Percentiles rank a stretch among this genome's conserved stretches.
Evolutionary conservation across 768 basidiomycete species (phyloP).

Genomic region (Rickenella mellea): DNA sequence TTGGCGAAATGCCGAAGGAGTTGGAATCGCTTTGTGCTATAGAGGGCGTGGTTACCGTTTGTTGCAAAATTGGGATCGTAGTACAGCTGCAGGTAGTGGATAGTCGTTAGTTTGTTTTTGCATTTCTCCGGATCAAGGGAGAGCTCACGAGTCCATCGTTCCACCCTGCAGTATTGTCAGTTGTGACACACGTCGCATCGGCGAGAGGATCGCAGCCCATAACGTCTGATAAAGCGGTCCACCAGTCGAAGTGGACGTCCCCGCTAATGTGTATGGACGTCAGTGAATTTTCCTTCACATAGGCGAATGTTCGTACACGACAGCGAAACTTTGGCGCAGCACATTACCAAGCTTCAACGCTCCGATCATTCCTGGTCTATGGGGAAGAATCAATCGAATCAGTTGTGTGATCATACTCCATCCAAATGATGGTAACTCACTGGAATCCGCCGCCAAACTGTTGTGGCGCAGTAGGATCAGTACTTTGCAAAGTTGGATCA

Average conservation of each 20-base stretch:
- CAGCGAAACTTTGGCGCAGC: slow-evolving; percentile 12
- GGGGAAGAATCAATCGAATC: too few species aligned
- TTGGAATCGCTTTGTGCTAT: slow-evolving; percentile 14
- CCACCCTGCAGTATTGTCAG: slow-evolving; percentile 31
- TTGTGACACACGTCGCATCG: slow-evolving; percentile 24
- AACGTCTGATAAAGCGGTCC: slow-evolving; percentile 15
- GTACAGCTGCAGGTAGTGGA: slow-evolving; percentile 27
- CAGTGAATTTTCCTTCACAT: not conserved
- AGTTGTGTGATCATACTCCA: not conserved
- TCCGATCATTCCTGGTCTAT: slow-evolving; percentile 13
- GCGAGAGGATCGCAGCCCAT: slow-evolving; percentile 29
- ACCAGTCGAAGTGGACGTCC: slow-evolving; percentile 14
- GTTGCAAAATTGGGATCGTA: slow-evolving; percentile 27
- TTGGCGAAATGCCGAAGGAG: slow-evolving; percentile 16
- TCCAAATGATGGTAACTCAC: slow-evolving; percentile 1
- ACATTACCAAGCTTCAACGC: slow-evolving; percentile 13
- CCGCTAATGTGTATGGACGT: slow-evolving; percentile 30
- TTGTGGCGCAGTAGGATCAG: slow-evolving; percentile 10
- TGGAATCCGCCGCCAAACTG: slow-evolving; percentile 10
- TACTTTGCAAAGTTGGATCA: slow-evolving; percentile 4
- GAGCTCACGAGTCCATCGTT: slow-evolving; percentile 20
- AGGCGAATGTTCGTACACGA: slow-evolving; percentile 6
- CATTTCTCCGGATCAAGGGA: not conserved
- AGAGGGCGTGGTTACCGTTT: slow-evolving; percentile 10
- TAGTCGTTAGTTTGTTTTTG: slow-evolving; percentile 1